A percentile compares a stretch with the other conserved stretches of the same genome.
Conservation (phyloP, 2,329 filamentous ascomycete genomes). For the Penicillium sp. region DNA sequence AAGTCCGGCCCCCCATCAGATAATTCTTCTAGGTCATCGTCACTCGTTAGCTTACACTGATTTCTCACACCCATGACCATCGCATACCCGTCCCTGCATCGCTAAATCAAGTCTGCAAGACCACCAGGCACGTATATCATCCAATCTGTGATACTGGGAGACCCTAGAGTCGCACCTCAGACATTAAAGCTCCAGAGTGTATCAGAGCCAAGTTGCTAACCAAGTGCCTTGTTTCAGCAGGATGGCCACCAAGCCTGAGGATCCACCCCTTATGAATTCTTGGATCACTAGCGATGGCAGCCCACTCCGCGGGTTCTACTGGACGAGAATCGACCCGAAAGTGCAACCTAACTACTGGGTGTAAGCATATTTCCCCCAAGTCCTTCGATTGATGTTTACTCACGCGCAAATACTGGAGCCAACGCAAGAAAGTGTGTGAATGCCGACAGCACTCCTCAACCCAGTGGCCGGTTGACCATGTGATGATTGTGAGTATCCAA, state of each 20-base stretch:
- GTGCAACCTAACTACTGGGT: neutral
- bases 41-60: neutral
- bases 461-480: constrained; percentile 1
- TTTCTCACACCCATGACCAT: neutral
- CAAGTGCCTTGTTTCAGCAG: neutral
- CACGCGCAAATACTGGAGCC: neutral
- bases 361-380: neutral
- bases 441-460: neutral
- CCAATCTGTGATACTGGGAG: neutral
- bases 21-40: neutral
- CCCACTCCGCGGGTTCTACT: neutral
- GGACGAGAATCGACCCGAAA: neutral
- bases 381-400: neutral
- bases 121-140: neutral
- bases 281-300: neutral
- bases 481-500: neutral
- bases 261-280: neutral
- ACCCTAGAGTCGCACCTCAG: neutral
- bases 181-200: neutral
- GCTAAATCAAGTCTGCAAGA: neutral
- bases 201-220: neutral
- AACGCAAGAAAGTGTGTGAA: neutral
- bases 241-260: neutral
- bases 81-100: neutral
- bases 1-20: neutral